Evolutionary conservation across 345 rosid species (phyloP).

Genomic region (Kandelia obovata): DNA sequence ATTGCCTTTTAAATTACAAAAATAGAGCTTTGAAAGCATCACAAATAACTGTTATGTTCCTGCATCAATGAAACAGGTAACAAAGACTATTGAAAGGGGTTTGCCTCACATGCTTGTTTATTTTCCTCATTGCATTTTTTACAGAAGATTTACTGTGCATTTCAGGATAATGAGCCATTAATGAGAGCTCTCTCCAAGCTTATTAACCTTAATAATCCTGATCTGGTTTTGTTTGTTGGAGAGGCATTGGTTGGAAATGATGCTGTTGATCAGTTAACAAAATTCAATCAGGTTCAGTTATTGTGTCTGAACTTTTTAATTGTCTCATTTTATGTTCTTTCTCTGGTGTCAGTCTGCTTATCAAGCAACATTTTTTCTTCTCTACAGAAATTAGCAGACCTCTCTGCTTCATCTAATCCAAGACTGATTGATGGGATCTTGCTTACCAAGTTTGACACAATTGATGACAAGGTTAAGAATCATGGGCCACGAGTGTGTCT

Average conservation of each 20-base stretch:
- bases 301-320: not conserved
- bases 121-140: not conserved
- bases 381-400: constrained; percentile 80
- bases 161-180: constrained; percentile 89
- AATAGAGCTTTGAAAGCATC: no score
- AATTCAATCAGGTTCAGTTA: constrained; percentile 78
- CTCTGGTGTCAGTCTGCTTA: constrained; percentile 8
- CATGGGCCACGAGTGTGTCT: not conserved
- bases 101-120: not conserved
- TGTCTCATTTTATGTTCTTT: not conserved
- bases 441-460: constrained; percentile 93
- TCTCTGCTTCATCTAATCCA: constrained; percentile 66
- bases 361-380: constrained; percentile 6
- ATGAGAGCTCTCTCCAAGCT: constrained; percentile 99
- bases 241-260: constrained; percentile 99
- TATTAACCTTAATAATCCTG: constrained; percentile 75
- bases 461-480: constrained; percentile 77
- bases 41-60: no score
- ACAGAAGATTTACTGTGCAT: constrained; percentile 2
- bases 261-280: constrained; percentile 92
- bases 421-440: constrained; percentile 89
- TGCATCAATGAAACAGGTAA: no score
- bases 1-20: no score
- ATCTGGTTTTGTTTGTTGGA: constrained; percentile 94
- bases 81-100: not conserved